A percentile compares a stretch with the other conserved stretches of the same genome.
Conservation (phyloP, 768 basidiomycete species). For the Tricholoma sp. region DNA sequence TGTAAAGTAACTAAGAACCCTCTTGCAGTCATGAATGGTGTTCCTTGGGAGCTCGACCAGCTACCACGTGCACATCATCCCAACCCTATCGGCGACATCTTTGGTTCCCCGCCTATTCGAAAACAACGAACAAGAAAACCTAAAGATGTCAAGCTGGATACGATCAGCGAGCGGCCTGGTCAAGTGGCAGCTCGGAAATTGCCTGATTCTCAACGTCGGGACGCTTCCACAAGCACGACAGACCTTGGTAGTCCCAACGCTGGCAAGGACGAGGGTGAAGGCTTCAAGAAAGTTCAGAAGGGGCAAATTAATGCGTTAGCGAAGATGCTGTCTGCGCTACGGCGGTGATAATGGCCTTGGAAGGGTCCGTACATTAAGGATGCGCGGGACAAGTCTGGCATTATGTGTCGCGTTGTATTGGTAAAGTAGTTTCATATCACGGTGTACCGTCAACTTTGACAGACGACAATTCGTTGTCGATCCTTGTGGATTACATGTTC, state of each 20-base stretch:
- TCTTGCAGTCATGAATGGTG: conserved; percentile 62
- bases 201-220: conserved; percentile 45
- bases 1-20: conserved; percentile 6
- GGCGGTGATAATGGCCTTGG: conserved; percentile 40
- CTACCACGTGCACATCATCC: conserved; percentile 61
- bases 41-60: conserved; percentile 71
- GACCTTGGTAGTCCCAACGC: conserved; percentile 45
- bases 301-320: conserved; percentile 87
- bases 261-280: conserved; percentile 42
- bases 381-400: conserved; percentile 31
- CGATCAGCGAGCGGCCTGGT: conserved; percentile 66
- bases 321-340: conserved; percentile 84
- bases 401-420: conserved; percentile 44
- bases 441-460: conserved; percentile 28
- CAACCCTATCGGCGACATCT: conserved; percentile 59
- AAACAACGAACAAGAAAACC: conserved; percentile 64
- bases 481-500: conserved; percentile 14
- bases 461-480: conserved; percentile 11
- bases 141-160: conserved; percentile 64
- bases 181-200: conserved; percentile 32
- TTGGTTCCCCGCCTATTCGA: conserved; percentile 54
- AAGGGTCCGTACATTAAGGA: conserved; percentile 14
- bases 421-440: conserved; percentile 45
- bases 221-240: conserved; percentile 72
- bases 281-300: conserved; percentile 76